These are phyloP conservation scores for Botrytis squamosa DNA, from an alignment of 2,329 filamentous ascomycete genomes.

Conservation along the genomic window DNA sequence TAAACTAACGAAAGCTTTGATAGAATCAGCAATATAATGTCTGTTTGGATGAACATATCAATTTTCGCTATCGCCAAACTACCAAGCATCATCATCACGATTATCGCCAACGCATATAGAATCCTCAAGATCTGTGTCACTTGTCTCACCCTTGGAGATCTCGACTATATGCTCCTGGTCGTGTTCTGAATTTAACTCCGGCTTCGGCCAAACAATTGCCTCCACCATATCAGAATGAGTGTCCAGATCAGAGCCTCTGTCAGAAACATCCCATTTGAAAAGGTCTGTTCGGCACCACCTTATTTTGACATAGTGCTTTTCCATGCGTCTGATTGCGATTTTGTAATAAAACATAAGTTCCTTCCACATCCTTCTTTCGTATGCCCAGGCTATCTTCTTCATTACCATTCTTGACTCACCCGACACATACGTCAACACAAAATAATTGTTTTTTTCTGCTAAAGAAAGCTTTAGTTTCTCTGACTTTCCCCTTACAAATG, in stretches of 20 bases:
- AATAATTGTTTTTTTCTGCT: not conserved
- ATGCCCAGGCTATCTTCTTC: not conserved
- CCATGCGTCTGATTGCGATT: not conserved
- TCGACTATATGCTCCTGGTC: not conserved
- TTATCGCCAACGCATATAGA: not conserved
- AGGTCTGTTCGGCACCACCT: not conserved
- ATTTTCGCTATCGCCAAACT: not conserved
- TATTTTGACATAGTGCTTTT: not conserved
- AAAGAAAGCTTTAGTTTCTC: not conserved
- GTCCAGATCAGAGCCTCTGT: not conserved
- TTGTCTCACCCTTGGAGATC: no score
- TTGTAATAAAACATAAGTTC: not conserved
- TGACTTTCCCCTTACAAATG: not conserved
- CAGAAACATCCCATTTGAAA: not conserved
- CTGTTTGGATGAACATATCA: not conserved
- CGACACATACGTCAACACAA: not conserved
- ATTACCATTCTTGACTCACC: not conserved
- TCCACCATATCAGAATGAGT: not conserved
- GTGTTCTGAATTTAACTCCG: fast-evolving
- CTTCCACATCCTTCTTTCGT: not conserved
- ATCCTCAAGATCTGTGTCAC: not conserved
- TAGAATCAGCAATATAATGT: not conserved
- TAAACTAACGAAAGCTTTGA: not conserved
- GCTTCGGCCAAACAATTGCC: not conserved
- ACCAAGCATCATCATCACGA: not conserved